phyloP scores from a whole-genome alignment of 2,329 filamentous ascomycete genomes.

The Rhinocladiella mackenziei region DNA sequence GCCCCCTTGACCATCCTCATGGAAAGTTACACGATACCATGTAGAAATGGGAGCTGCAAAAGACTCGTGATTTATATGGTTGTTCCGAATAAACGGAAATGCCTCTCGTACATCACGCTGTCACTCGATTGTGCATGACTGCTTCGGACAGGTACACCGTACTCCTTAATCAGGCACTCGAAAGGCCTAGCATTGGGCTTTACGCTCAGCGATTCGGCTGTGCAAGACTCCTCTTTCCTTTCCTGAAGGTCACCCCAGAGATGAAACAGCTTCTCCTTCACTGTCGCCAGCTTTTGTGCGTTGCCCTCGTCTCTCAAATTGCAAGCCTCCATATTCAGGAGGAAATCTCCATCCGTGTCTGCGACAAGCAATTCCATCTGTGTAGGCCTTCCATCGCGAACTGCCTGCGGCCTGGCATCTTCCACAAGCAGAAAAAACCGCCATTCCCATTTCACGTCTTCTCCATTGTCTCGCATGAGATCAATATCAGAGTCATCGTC shows the following conservation, averaged over 20 bases:
- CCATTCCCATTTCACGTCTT: conserved; percentile 68
- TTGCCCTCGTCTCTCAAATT: conserved; percentile 54
- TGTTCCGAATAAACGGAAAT: conserved; percentile 63
- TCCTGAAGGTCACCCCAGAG: conserved; percentile 88
- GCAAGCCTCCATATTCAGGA: conserved; percentile 53
- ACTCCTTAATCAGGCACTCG: conserved; percentile 67
- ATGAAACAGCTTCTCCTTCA: conserved; percentile 68
- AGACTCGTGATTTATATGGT: too few relatives aligned
- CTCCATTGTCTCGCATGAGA: conserved; percentile 12
- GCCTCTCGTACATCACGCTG: conserved; percentile 53
- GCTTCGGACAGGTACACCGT: conserved; percentile 51
- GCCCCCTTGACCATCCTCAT: too few relatives aligned
- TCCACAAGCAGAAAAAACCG: conserved; percentile 75
- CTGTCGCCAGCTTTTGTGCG: conserved; percentile 42
- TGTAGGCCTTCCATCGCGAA: conserved; percentile 38
- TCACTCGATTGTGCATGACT: conserved; percentile 29
- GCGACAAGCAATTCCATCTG: conserved; percentile 67
- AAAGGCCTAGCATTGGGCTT: conserved; percentile 56
- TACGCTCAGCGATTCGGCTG: conserved; percentile 19
- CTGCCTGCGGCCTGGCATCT: conserved; percentile 51
- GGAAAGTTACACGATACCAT: background rate
- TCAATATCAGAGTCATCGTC: conserved; percentile 30
- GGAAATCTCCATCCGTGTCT: conserved; percentile 52
- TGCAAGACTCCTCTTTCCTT: conserved; percentile 45
- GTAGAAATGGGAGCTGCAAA: background rate